Base-by-base conservation (phyloP, 202 grass and related monocot genomes). In the Hordeum pubiflorum region DNA sequence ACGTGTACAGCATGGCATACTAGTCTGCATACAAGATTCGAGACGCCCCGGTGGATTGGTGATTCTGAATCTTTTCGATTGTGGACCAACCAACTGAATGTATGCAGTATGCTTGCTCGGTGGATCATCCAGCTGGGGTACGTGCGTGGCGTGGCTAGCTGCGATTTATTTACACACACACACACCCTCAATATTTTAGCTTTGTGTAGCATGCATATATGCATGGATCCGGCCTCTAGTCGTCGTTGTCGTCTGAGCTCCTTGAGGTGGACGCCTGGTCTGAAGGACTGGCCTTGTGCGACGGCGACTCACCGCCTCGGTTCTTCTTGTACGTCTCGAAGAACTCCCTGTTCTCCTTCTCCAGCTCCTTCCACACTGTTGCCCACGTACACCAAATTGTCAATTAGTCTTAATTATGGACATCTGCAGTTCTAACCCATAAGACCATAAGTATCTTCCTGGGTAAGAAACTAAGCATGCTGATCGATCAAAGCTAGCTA, bases 311-410 rank as follows among this genome's bases (percentile, higher is more conserved):
- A 34, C 60, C 74, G 58, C 83, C 88, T 48, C 79, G 78, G 44
- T 91, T 69, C 69, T 80, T 89, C 63, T 87, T 88, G 80, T 97
- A 97, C 37, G 81, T 64, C 50, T 91, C 90, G 79, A 97, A 97
- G 88, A 97, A 97, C 64, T 86, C 93, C 63, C 57, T 93, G 86
- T 97, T 97, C 84, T 93, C 93, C 84, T 97, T 97, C 90, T 97
- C 93, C 64, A 97, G 77, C 86, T 97, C 93, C 79, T 84, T 85
- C 93, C 93, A 97, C 24, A 96, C 93, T 96, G 66, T 37, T 18
- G 48, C 22, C 20, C 11, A 11, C 9, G 22, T 3, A 27, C 52
- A 55, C 1, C 5, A 20, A 9, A 72, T 15, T 6, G 3, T 14
- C 7, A 88, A 41, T 1, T 1, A 22, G 65, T 27, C 4, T 17